Percentiles rank a stretch among this genome's conserved stretches.
phyloP scores from a whole-genome alignment of 1,139 yeast genomes.

The Maudiozyma humilis region DNA sequence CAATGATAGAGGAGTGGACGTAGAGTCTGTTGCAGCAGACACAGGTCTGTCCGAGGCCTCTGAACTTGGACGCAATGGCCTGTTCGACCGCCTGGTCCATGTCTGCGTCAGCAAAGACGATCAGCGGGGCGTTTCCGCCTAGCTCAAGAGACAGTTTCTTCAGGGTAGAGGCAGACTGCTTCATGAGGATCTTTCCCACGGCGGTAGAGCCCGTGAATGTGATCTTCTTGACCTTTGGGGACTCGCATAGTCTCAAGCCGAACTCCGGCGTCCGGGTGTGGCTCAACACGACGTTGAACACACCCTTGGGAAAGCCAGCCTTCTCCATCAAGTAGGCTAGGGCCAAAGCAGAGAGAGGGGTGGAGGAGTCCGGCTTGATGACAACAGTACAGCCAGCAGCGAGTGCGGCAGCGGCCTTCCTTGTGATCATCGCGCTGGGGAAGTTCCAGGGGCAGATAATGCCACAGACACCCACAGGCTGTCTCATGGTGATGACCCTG shows the following conservation, averaged over 20 bases:
- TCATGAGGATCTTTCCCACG: slow-evolving; percentile 74
- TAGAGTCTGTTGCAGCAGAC: slow-evolving; percentile 73
- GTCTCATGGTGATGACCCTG: slow-evolving; percentile 59
- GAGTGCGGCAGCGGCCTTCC: slow-evolving; percentile 84
- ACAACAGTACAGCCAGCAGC: slow-evolving; percentile 93
- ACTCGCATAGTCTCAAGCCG: slow-evolving; percentile 66
- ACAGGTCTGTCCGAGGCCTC: slow-evolving; percentile 76
- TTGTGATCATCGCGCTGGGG: slow-evolving; percentile 88
- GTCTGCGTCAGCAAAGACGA: slow-evolving; percentile 79
- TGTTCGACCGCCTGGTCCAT: slow-evolving; percentile 70
- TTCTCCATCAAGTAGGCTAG: slow-evolving; percentile 60
- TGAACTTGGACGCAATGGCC: slow-evolving; percentile 58
- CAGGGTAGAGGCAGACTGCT: slow-evolving; percentile 65
- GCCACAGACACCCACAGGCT: slow-evolving; percentile 87
- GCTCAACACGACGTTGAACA: slow-evolving; percentile 60
- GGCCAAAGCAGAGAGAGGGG: slow-evolving; percentile 83
- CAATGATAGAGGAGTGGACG: slow-evolving; percentile 56
- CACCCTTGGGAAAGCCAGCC: slow-evolving; percentile 88
- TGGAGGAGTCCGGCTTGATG: slow-evolving; percentile 82
- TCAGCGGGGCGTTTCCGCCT: slow-evolving; percentile 92
- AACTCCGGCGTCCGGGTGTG: slow-evolving; percentile 46
- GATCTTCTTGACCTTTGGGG: slow-evolving; percentile 59
- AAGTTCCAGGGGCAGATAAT: slow-evolving; percentile 94
- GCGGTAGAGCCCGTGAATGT: slow-evolving; percentile 88
- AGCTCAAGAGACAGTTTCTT: slow-evolving; percentile 81